Evolutionary conservation across 306 rosid genomes (phyloP).

Genomic region (apple (Malus domestica)): DNA sequence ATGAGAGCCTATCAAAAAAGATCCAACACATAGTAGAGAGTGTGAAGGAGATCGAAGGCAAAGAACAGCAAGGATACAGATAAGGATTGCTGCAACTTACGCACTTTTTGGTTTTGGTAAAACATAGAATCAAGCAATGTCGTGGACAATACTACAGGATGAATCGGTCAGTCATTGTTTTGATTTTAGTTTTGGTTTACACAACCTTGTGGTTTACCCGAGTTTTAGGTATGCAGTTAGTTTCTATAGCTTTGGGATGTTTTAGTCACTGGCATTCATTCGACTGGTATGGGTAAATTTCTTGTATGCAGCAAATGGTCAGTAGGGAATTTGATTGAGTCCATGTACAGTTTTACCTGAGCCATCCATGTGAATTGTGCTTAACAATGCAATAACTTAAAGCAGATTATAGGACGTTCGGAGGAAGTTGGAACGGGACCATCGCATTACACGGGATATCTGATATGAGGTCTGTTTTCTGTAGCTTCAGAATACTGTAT

Average conservation of each 20-base stretch:
- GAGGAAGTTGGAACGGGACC: neutral
- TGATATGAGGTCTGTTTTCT: neutral
- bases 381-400: neutral
- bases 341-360: conserved; percentile 4
- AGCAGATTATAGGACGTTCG: neutral
- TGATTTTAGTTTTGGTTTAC: conserved; percentile 21
- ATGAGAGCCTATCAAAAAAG: conserved; percentile 74
- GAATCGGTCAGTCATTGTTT: conserved; percentile 9
- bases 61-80: conserved; percentile 48
- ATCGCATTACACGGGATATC: neutral
- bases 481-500: neutral
- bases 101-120: conserved; percentile 10
- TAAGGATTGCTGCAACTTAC: conserved; percentile 27
- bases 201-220: conserved; percentile 16
- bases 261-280: conserved; percentile 39
- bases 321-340: conserved; percentile 1
- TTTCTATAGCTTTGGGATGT: conserved; percentile 29
- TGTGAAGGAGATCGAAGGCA: conserved; percentile 73
- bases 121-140: conserved; percentile 7
- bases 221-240: conserved; percentile 30
- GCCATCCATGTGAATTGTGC: conserved; percentile 1
- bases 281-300: conserved; percentile 5
- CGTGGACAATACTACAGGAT: conserved; percentile 23
- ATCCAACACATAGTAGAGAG: conserved; percentile 77
- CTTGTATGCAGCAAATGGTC: conserved; percentile 1